Evolutionary conservation across 148 eudicot species (phyloP), one percentile per base, ranked within the genome.

Genomic region (Heliosperma pusillum): DNA sequence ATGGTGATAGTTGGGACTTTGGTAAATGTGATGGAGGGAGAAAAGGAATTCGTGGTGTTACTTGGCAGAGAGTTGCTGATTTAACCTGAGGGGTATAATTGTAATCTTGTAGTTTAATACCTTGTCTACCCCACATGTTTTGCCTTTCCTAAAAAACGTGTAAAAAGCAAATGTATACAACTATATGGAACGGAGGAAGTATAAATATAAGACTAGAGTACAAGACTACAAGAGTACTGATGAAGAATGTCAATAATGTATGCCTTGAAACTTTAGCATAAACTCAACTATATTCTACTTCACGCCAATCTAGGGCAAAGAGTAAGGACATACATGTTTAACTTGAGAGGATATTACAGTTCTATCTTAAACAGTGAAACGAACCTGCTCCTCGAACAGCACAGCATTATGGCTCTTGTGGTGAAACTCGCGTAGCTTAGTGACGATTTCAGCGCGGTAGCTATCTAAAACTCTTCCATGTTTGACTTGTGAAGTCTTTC

Each of bases 341-440:
- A 58, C 7, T 19, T 56, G 70, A 67, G 70, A 0, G 50, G 52
- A 70, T 1, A 10, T 33, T 4, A 26, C 58, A 21, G 25, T 57
- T 10, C 52, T 16, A 8, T 59, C 16, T 7, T 17, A 75, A 45
- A 25, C n/a, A 64, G 2, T 69, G 25, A 70, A 67, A 64, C 74
- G 65, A 29, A 93, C 98, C 98, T 91, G 89, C 79, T 87, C 89
- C 70, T 88, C 87, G 15, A 90, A 71, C 57, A 89, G 74, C 81
- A 91, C 70, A 72, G 86, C 88, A 80, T 82, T 89, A n/a, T 80
- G 85, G 42, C 88, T 82, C 78, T 82, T 88, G 27, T 78, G 77
- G 88, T 86, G 76, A 76, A 59, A 79, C 47, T 93, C 93, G 47
- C 78, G 85, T 52, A 93, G 87, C 77, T 87, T 90, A 77, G 84